Evolutionary conservation across 2,329 filamentous ascomycete genomes (phyloP).

Genomic region (Colletotrichum tanaceti): DNA sequence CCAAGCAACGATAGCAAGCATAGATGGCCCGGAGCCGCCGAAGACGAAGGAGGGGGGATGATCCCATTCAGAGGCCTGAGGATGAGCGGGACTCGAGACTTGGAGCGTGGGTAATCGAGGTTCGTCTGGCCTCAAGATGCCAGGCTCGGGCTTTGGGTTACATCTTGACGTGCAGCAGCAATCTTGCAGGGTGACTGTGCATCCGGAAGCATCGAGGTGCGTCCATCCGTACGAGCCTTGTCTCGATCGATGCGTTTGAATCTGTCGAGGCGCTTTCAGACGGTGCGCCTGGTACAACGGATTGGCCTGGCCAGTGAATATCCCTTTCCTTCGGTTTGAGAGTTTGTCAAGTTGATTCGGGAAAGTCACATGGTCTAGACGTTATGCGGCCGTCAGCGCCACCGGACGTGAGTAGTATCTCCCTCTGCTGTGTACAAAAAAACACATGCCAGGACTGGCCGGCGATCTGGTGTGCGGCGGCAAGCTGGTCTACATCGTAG

Average conservation of each 20-base stretch:
- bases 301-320: not conserved
- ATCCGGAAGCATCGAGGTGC: conserved; percentile 28
- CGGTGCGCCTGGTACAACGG: not conserved
- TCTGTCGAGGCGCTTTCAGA: not conserved
- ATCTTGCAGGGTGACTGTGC: conserved; percentile 21
- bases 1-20: conserved; percentile 6
- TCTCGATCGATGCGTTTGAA: conserved; percentile 4
- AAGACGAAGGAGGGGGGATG: conserved; percentile 17
- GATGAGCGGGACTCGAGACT: conserved; percentile 26
- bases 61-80: conserved; percentile 26
- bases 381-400: conserved; percentile 23
- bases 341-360: conserved; percentile 2
- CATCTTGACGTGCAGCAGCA: conserved; percentile 30
- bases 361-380: conserved; percentile 25
- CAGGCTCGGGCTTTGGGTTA: conserved; percentile 13
- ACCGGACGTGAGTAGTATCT: conserved; percentile 7
- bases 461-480: conserved; percentile 6
- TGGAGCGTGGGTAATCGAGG: conserved; percentile 10
- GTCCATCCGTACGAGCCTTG: conserved; percentile 21
- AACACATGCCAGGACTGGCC: not conserved
- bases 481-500: no score
- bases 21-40: conserved; percentile 22
- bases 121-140: conserved; percentile 30
- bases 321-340: not conserved
- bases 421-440: conserved; percentile 9